These are phyloP conservation scores for Pelargonium cotyledonis DNA, from an alignment of 441 rosid genomes.

Conservation along the genomic window DNA sequence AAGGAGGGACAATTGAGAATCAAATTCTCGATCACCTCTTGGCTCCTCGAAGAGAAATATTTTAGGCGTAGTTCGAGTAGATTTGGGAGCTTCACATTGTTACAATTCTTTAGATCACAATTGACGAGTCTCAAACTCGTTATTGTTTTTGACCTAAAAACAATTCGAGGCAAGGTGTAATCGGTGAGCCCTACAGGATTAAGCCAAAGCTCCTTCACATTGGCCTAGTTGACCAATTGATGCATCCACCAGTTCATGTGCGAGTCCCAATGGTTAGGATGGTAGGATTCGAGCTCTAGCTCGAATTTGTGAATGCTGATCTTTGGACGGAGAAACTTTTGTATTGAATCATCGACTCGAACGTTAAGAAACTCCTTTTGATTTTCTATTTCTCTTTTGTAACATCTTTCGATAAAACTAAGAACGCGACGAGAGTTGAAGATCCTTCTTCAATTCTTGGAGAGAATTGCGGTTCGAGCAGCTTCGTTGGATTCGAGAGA, in stretches of 20 bases:
- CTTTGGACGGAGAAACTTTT: too few relatives aligned
- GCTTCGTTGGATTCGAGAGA: too few relatives aligned
- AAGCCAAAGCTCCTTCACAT: background rate
- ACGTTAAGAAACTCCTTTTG: too few relatives aligned
- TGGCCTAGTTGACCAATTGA: background rate
- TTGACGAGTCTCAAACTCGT: background rate
- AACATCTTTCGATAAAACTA: too few relatives aligned
- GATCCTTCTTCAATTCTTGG: too few relatives aligned
- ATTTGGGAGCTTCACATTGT: background rate
- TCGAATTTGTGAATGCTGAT: background rate
- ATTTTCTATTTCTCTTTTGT: too few relatives aligned
- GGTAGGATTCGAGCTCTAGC: background rate
- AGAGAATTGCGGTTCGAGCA: too few relatives aligned
- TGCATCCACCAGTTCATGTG: background rate
- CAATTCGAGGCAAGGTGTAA: background rate
- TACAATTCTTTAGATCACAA: background rate
- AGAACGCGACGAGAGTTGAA: too few relatives aligned
- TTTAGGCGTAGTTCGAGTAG: background rate
- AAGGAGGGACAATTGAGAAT: too few relatives aligned
- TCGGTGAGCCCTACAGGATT: background rate
- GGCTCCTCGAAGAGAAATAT: background rate
- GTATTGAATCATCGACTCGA: too few relatives aligned
- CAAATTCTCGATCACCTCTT: too few relatives aligned
- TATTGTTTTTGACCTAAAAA: background rate
- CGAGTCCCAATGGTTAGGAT: background rate